Evolutionary conservation across 2,329 filamentous ascomycete genomes (phyloP).

Genomic region (Fusarium sp.): DNA sequence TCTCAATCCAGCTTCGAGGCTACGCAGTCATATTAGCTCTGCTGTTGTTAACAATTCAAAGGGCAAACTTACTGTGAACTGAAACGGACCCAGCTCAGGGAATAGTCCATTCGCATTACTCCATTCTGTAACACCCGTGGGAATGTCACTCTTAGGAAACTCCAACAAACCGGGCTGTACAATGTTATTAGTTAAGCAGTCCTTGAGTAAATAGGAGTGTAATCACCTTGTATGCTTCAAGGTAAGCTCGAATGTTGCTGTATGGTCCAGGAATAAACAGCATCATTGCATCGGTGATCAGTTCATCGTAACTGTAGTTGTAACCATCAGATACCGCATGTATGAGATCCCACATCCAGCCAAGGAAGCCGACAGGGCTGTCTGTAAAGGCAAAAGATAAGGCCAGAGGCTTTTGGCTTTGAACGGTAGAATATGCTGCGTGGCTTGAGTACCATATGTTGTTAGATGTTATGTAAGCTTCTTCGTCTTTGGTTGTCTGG

Average conservation of each 20-base stretch:
- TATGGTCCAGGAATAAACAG: conserved; percentile 36
- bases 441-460: conserved; percentile 19
- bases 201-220: rapidly evolving
- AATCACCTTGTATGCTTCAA: conserved; percentile 1
- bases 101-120: neutral
- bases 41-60: rapidly evolving
- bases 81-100: neutral
- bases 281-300: conserved; percentile 31
- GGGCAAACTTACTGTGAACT: neutral
- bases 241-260: conserved; percentile 12
- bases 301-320: conserved; percentile 14
- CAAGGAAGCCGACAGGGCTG: conserved; percentile 21
- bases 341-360: conserved; percentile 30
- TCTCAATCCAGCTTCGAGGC: conserved; percentile 10
- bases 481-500: conserved; percentile 12
- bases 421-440: neutral
- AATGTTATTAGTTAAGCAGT: neutral
- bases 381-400: conserved; percentile 13
- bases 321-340: conserved; percentile 17
- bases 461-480: neutral
- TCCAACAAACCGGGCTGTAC: neutral
- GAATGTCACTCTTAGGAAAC: neutral
- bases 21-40: neutral
- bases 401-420: conserved; percentile 10
- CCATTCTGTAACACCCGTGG: conserved; percentile 2